These are phyloP conservation scores for Arabidopsis hybrid DNA, from an alignment of 441 rosid species.

Conservation along the genomic window DNA sequence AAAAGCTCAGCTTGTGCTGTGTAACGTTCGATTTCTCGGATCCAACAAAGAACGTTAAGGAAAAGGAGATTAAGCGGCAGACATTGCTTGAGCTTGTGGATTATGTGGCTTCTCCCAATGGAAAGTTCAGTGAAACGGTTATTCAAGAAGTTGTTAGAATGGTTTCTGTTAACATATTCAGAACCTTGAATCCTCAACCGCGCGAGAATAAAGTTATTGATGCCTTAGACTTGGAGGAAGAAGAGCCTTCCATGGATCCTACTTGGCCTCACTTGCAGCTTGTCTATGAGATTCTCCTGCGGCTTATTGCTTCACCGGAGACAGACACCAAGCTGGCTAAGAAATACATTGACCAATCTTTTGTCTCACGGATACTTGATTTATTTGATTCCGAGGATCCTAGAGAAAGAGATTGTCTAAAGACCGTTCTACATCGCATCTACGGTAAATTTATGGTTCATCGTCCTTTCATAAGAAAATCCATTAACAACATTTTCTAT, in stretches of 20 bases:
- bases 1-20: conserved; percentile 68
- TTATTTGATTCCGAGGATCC: conserved; percentile 85
- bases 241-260: conserved; percentile 75
- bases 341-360: conserved; percentile 64
- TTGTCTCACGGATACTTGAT: conserved; percentile 76
- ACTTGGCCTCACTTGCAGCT: conserved; percentile 84
- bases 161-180: conserved; percentile 67
- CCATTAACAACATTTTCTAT: conserved; percentile 83
- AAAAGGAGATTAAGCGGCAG: conserved; percentile 82
- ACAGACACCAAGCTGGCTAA: conserved; percentile 73
- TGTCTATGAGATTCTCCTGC: conserved; percentile 74
- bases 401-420: conserved; percentile 69
- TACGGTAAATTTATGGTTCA: conserved; percentile 96
- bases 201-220: conserved; percentile 62
- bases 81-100: conserved; percentile 84
- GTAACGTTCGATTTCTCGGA: conserved; percentile 67
- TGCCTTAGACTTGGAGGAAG: conserved; percentile 74
- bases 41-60: conserved; percentile 71
- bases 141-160: conserved; percentile 61
- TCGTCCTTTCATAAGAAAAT: conserved; percentile 87
- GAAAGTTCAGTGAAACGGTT: conserved; percentile 64
- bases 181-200: conserved; percentile 64
- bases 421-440: conserved; percentile 84
- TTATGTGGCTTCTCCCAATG: conserved; percentile 69
- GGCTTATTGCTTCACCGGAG: conserved; percentile 77